A percentile compares a stretch with the other conserved stretches of the same genome.
These are phyloP conservation scores for Cutaneotrichosporon cutaneum DNA, from an alignment of 1,284 basidiomycete genomes.

Conservation along the genomic window DNA sequence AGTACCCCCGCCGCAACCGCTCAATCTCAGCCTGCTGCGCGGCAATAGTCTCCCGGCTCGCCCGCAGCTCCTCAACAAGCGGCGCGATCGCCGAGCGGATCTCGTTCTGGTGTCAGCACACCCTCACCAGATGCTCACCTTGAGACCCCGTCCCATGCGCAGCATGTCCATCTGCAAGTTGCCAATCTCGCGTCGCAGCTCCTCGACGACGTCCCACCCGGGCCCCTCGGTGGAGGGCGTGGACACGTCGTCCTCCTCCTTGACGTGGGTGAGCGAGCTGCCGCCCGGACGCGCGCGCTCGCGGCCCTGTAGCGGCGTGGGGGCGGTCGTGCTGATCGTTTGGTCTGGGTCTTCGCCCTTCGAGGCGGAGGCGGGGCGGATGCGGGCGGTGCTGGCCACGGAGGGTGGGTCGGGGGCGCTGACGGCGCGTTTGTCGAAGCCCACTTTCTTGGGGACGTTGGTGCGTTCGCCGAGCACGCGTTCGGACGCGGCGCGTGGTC, in stretches of 20 bases:
- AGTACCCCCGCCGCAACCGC: constrained; percentile 34
- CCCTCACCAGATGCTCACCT: constrained; percentile 24
- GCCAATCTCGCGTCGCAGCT: constrained; percentile 32
- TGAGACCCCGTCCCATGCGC: constrained; percentile 35
- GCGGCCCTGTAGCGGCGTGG: background rate
- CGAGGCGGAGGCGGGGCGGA: constrained; percentile 9
- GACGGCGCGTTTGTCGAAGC: constrained; percentile 7
- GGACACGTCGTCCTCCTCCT: constrained; percentile 2
- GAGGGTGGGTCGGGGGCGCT: background rate
- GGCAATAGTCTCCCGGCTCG: constrained; percentile 33
- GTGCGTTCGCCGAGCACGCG: constrained; percentile 6
- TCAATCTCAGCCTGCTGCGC: constrained; percentile 38
- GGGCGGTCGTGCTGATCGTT: constrained; percentile 2
- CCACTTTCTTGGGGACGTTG: constrained; percentile 6
- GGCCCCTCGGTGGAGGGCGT: background rate
- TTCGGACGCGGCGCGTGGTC: background rate
- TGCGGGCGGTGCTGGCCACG: constrained; percentile 14
- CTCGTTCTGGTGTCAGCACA: constrained; percentile 29
- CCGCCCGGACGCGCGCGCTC: background rate
- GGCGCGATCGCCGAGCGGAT: constrained; percentile 32
- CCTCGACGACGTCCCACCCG: constrained; percentile 22
- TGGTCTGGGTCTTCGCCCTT: background rate
- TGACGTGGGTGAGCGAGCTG: background rate
- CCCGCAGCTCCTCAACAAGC: constrained; percentile 29
- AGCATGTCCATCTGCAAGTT: constrained; percentile 42